Percentiles rank a stretch among this genome's conserved stretches.
These are phyloP conservation scores for Phanerochaete carnosa DNA, from an alignment of 768 basidiomycete species.

Conservation along the genomic window DNA sequence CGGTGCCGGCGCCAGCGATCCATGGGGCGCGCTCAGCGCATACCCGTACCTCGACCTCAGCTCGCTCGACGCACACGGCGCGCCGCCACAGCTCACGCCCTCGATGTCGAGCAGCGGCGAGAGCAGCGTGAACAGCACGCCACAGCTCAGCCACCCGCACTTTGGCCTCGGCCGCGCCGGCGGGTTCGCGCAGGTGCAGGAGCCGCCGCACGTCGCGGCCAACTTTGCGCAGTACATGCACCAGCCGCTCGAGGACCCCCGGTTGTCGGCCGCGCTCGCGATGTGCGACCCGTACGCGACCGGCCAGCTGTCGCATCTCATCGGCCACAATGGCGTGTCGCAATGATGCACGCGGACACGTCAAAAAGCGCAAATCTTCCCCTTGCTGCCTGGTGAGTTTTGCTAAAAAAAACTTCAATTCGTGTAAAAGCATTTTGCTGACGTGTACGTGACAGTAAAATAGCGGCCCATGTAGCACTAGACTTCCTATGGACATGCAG, in stretches of 20 bases:
- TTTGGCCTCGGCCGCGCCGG: neutral
- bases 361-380: too few species aligned
- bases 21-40: neutral
- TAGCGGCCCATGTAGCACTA: neutral
- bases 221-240: neutral
- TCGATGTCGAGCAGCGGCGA: neutral
- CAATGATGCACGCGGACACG: neutral
- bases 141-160: slow-evolving; percentile 9
- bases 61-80: neutral
- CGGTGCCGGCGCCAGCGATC: neutral
- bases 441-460: neutral
- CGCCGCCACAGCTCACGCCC: slow-evolving; percentile 7
- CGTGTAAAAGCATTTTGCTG: too few species aligned
- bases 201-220: neutral
- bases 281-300: slow-evolving; percentile 11
- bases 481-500: neutral
- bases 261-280: neutral
- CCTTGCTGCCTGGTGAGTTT: neutral
- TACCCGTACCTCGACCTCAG: slow-evolving; percentile 2
- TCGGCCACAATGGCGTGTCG: neutral
- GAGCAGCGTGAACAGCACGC: slow-evolving; percentile 10
- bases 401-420: neutral
- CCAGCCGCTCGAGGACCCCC: slow-evolving; percentile 8
- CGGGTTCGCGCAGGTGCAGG: neutral
- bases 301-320: neutral